Percentiles rank a stretch among this genome's conserved stretches.
Conservation (phyloP, 768 basidiomycete genomes). For the Leccinum subgranulosum region DNA sequence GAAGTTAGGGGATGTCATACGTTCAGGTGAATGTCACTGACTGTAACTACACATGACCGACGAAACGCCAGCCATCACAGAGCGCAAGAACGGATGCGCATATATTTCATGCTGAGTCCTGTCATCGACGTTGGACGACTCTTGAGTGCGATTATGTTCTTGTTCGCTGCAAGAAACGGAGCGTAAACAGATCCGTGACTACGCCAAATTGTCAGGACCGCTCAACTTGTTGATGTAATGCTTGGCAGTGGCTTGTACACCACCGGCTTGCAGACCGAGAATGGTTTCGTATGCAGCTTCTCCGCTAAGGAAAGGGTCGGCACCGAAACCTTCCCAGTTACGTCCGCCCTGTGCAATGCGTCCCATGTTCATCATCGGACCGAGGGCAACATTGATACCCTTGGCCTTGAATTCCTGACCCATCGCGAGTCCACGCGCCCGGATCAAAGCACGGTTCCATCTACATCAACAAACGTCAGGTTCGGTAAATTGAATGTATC, state of each 20-base stretch:
- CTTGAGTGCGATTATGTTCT: conserved; percentile 32
- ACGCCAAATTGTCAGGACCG: neutral
- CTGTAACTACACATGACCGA: conserved; percentile 68
- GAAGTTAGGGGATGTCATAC: neutral
- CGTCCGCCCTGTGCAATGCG: conserved; percentile 75
- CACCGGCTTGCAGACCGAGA: conserved; percentile 74
- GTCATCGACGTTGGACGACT: conserved; percentile 40
- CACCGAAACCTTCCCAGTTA: conserved; percentile 96
- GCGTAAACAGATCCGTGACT: neutral
- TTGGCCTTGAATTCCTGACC: conserved; percentile 81
- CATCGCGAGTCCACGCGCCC: conserved; percentile 72
- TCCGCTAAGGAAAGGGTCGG: conserved; percentile 83
- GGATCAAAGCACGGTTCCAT: conserved; percentile 76
- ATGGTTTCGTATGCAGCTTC: conserved; percentile 77
- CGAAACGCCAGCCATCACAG: conserved; percentile 63
- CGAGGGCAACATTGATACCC: conserved; percentile 78
- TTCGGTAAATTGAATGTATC: neutral
- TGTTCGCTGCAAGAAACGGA: conserved; percentile 28
- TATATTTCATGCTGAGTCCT: conserved; percentile 55
- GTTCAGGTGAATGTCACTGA: neutral
- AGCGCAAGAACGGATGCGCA: conserved; percentile 52
- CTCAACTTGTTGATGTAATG: conserved; percentile 73
- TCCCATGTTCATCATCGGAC: conserved; percentile 87
- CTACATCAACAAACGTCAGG: conserved; percentile 29
- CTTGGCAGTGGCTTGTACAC: conserved; percentile 86